phyloP scores from a whole-genome alignment of 140 eudicot genomes.

The Anethum foeniculum region DNA sequence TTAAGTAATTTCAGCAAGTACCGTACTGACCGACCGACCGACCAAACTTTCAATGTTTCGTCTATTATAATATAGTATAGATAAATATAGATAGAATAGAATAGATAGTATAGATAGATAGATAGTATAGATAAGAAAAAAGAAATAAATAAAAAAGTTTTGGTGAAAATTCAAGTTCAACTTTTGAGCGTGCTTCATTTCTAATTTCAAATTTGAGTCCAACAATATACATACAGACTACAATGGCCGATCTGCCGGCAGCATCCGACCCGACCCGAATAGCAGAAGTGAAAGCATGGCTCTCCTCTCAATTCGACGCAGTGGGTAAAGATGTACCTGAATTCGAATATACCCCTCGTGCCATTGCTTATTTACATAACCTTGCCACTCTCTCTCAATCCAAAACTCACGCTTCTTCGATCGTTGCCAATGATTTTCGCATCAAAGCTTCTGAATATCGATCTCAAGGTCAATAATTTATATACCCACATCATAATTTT shows the following conservation, averaged over 20 bases:
- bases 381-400: constrained; percentile 77
- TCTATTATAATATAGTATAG: too few species aligned
- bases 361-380: constrained; percentile 60
- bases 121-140: too few species aligned
- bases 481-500: background rate
- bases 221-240: too few species aligned
- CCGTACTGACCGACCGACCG: too few species aligned
- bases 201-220: background rate
- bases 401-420: constrained; percentile 83
- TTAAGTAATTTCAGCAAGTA: too few species aligned
- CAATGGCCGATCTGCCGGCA: constrained; percentile 8
- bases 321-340: constrained; percentile 88
- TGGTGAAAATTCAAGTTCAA: too few species aligned
- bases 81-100: too few species aligned
- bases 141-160: too few species aligned
- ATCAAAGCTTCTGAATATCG: constrained; percentile 82
- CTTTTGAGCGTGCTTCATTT: background rate
- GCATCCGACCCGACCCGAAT: constrained; percentile 26
- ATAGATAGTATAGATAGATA: too few species aligned
- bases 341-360: constrained; percentile 75
- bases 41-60: too few species aligned
- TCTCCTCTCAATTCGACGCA: constrained; percentile 72
- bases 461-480: constrained; percentile 52
- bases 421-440: constrained; percentile 80
- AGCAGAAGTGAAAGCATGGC: constrained; percentile 83